A percentile compares a stretch with the other conserved stretches of the same genome.
Conservation (phyloP, 768 basidiomycete genomes). For the Agrocybe pediades region DNA sequence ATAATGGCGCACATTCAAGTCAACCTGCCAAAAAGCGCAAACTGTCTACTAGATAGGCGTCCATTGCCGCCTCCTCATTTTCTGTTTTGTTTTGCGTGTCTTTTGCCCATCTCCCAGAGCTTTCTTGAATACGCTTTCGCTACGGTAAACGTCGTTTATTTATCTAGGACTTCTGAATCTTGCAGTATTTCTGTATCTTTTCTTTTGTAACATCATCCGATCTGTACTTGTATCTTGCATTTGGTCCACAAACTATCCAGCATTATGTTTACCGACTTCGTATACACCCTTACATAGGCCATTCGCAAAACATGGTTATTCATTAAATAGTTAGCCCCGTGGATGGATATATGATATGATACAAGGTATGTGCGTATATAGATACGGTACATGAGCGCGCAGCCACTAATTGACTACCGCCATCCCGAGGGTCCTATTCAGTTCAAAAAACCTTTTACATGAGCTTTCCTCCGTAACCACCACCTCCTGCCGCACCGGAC, state of each 20-base stretch:
- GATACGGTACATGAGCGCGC: slow-evolving; percentile 12
- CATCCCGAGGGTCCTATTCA: not conserved
- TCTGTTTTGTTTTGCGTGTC: not conserved
- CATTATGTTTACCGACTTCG: not conserved
- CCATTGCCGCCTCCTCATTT: not conserved
- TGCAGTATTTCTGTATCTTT: not conserved
- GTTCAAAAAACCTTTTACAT: slow-evolving; percentile 36
- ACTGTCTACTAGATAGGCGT: slow-evolving; percentile 15
- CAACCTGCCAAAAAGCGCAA: slow-evolving; percentile 39
- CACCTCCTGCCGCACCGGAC: slow-evolving; percentile 30
- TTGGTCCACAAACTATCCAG: not conserved
- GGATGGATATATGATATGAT: slow-evolving; percentile 25
- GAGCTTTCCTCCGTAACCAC: slow-evolving; percentile 41
- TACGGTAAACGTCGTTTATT: not conserved
- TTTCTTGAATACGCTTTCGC: not conserved
- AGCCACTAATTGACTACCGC: not conserved
- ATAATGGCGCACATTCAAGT: slow-evolving; percentile 15
- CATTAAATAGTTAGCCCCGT: slow-evolving; percentile 5
- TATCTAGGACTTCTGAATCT: not conserved
- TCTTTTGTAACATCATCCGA: not conserved
- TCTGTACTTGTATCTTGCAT: not conserved
- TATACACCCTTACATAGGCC: not conserved
- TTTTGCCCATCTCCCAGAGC: not conserved
- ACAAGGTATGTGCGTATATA: not conserved
- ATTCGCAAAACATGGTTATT: not conserved